Evolutionary conservation across 768 basidiomycete species (phyloP).

Genomic region (Suillus discolor): DNA sequence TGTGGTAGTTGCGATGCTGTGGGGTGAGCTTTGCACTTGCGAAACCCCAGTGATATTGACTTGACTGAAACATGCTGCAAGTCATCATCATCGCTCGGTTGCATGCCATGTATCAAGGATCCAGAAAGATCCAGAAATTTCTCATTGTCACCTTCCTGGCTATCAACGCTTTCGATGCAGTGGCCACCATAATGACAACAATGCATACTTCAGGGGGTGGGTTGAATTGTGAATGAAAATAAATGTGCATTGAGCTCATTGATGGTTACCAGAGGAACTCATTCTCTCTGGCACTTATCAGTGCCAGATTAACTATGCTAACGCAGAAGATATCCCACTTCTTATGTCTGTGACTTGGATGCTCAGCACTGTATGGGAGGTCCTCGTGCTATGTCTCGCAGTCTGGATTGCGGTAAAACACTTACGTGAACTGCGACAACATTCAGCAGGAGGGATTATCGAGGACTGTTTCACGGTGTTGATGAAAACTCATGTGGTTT

Average conservation of each 20-base stretch:
- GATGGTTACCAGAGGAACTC: background rate
- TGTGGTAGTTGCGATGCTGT: background rate
- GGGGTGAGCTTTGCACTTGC: background rate
- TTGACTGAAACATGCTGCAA: background rate
- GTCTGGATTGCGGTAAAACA: background rate
- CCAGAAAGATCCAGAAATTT: background rate
- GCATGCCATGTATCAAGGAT: background rate
- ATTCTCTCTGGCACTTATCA: background rate
- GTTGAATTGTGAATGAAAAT: too few species aligned
- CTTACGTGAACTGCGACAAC: background rate
- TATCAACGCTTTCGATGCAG: background rate
- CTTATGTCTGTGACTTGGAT: background rate
- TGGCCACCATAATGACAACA: fast-evolving
- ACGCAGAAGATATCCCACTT: background rate
- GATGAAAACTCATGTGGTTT: background rate
- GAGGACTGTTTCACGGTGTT: background rate
- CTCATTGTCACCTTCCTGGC: background rate
- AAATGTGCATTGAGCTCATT: background rate
- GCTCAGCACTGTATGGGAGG: background rate
- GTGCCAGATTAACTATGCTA: background rate
- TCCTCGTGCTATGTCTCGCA: background rate
- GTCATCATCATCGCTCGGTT: background rate
- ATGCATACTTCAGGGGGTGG: too few species aligned
- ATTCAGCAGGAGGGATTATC: background rate
- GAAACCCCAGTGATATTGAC: background rate